Evolutionary conservation across 2,329 filamentous ascomycete species (phyloP), one percentile per base, ranked within the genome.

Genomic region (Tolypocladium amazonense): DNA sequence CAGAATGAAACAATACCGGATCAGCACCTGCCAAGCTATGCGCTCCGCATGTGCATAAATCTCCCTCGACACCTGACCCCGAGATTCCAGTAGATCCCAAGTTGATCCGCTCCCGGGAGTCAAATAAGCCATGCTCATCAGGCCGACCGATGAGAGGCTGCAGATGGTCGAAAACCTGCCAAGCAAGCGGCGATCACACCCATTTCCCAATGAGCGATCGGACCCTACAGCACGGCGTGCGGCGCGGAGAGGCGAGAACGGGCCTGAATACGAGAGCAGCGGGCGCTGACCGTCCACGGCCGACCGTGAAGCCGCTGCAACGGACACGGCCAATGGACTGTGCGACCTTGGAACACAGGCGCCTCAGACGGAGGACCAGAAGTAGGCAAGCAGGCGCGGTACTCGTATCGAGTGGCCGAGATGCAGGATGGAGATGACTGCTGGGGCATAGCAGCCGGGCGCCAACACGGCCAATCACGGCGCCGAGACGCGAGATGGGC

Each of bases 381-480:
- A n/a, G n/a, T n/a, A n/a, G n/a, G n/a, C n/a, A n/a, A n/a, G n/a
- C n/a, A n/a, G n/a, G n/a, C n/a, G n/a, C n/a, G n/a, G n/a, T n/a
- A n/a, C n/a, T n/a, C n/a, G n/a, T n/a, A n/a, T n/a, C n/a, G n/a
- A n/a, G n/a, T n/a, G n/a, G n/a, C n/a, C n/a, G n/a, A n/a, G 33
- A 55, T 60, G 43, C 43, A 47, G 23, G n/a, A 14, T 47, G 43
- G 20, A 45, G 33, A 56, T 60, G 57, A 37, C 59, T 39, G 60
- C 41, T 58, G 57, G 57, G 57, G 64, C 59, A 37, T 62, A 61
- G 60, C 61, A 66, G 62, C 62, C 63, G 64, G 71, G 72, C 72
- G 72, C 69, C 71, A 72, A 72, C 65, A 65, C 56, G 62, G 54
- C 72, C 72, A 74, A 73, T 73, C 68, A 72, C 56, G 58, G 62